These are phyloP conservation scores for Podospora appendiculata DNA, from an alignment of 495 filamentous ascomycete genomes.

Conservation along the genomic window DNA sequence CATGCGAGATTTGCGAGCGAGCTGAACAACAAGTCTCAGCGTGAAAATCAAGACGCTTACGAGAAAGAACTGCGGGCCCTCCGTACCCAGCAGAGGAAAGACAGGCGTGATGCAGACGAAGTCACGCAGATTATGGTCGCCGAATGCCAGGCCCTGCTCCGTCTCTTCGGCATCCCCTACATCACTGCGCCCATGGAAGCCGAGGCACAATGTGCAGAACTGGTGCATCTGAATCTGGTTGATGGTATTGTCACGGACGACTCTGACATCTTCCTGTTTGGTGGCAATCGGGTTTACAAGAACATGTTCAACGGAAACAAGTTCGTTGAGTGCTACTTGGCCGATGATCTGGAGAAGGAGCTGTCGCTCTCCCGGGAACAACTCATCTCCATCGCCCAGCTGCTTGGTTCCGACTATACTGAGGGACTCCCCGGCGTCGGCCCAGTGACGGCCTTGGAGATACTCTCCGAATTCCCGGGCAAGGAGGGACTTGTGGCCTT, in stretches of 20 bases:
- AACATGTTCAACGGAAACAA: constrained; percentile 99
- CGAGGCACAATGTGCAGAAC: constrained; percentile 92
- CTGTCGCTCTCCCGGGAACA: constrained; percentile 73
- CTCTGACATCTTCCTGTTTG: constrained; percentile 94
- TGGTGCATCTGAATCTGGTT: constrained; percentile 77
- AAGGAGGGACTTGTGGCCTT: constrained; percentile 54
- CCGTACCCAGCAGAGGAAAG: constrained; percentile 89
- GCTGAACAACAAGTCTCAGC: constrained; percentile 60
- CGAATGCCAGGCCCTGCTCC: constrained; percentile 87
- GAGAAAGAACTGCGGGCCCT: constrained; percentile 81
- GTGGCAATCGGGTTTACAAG: constrained; percentile 92
- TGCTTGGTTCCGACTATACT: constrained; percentile 90
- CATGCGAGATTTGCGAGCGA: constrained; percentile 85
- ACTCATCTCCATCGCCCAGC: constrained; percentile 79
- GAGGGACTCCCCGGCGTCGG: constrained; percentile 85
- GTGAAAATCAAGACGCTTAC: constrained; percentile 65
- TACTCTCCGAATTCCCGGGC: constrained; percentile 77
- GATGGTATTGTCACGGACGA: constrained; percentile 99
- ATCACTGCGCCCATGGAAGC: constrained; percentile 98
- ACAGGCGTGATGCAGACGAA: constrained; percentile 90
- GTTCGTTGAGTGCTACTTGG: constrained; percentile 91
- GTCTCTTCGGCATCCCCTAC: constrained; percentile 88
- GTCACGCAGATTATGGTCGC: constrained; percentile 90
- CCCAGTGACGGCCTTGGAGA: constrained; percentile 87
- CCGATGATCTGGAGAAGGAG: constrained; percentile 81